Evolutionary conservation across 2,329 filamentous ascomycete genomes (phyloP).

Genomic region (Nemania sp.): DNA sequence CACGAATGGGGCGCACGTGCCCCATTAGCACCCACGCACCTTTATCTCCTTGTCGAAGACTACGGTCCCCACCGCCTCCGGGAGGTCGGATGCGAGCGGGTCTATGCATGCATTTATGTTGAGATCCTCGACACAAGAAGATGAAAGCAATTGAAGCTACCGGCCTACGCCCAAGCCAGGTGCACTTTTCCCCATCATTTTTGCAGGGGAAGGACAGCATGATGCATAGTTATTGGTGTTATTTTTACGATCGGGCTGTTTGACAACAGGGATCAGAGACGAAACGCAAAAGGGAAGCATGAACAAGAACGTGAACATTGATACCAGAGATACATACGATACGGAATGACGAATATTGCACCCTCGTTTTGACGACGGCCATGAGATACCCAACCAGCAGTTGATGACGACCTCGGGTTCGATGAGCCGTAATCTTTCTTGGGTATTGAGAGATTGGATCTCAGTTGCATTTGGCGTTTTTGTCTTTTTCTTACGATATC

Average conservation of each 20-base stretch:
- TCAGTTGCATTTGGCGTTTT: constrained; percentile 6
- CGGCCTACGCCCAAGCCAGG: not conserved
- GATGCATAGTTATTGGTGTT: not conserved
- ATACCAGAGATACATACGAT: constrained; percentile 6
- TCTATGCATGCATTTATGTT: not conserved
- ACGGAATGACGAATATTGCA: constrained; percentile 17
- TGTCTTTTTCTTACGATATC: not conserved
- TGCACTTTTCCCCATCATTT: not conserved
- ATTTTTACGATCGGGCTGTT: not conserved
- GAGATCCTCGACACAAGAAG: constrained; percentile 11
- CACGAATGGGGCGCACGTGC: constrained; percentile 27
- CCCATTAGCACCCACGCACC: constrained; percentile 3
- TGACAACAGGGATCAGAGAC: not conserved
- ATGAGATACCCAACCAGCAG: constrained; percentile 30
- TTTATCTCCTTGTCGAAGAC: constrained; percentile 5
- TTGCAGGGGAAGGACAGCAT: not conserved
- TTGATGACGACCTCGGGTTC: constrained; percentile 18
- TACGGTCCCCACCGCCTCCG: not conserved
- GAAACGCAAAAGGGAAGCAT: not conserved
- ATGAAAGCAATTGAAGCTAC: not conserved
- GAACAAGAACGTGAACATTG: not conserved
- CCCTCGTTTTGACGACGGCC: constrained; percentile 22
- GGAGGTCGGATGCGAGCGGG: not conserved
- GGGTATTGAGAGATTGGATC: not conserved
- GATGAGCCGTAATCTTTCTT: constrained; percentile 18